Percentiles rank a stretch among this genome's conserved stretches.
Evolutionary conservation across 129 eudicot species (phyloP).

Genomic region (Cynara cardunculus): DNA sequence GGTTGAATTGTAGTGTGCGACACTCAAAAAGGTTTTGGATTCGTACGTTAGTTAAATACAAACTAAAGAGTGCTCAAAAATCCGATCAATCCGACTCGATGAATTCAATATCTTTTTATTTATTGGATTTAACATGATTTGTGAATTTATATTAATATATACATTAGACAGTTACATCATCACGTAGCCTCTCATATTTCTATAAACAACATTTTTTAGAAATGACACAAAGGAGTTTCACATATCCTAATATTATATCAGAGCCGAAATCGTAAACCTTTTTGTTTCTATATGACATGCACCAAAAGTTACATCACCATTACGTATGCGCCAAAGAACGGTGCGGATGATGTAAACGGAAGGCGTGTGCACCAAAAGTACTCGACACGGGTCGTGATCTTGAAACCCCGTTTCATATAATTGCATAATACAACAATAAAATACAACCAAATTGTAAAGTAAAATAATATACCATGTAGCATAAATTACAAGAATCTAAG

Average conservation of each 20-base stretch:
- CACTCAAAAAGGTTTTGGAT: neutral
- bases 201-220: too few relatives aligned
- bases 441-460: neutral
- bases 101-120: too few relatives aligned
- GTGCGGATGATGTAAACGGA: neutral
- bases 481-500: slow-evolving; percentile 16
- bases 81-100: too few relatives aligned
- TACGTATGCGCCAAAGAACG: neutral
- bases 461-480: neutral
- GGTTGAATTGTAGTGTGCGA: slow-evolving; percentile 4
- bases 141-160: too few relatives aligned
- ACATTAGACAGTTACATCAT: too few relatives aligned
- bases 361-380: neutral
- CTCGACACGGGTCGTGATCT: neutral
- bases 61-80: too few relatives aligned
- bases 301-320: slow-evolving; percentile 7
- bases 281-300: neutral
- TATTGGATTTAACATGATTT: too few relatives aligned
- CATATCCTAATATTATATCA: too few relatives aligned
- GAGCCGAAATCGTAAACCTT: neutral
- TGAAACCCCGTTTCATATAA: slow-evolving; percentile 8
- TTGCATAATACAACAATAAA: slow-evolving; percentile 6
- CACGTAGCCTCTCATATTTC: too few relatives aligned
- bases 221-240: neutral
- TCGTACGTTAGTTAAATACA: too few relatives aligned